These are phyloP conservation scores for Spinellus fusiger DNA, from an alignment of 192 early-diverging fungal species.

Conservation along the genomic window DNA sequence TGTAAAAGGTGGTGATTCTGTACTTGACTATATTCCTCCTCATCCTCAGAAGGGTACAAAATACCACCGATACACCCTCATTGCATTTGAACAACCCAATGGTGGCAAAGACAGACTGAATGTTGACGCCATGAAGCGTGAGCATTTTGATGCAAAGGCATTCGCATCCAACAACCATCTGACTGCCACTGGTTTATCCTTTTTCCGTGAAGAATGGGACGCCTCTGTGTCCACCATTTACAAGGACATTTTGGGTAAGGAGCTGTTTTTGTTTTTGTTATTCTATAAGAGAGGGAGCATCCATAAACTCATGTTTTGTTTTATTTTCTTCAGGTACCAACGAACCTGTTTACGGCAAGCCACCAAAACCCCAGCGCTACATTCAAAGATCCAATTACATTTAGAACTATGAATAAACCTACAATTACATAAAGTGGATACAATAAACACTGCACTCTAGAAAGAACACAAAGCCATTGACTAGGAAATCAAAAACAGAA, in stretches of 20 bases:
- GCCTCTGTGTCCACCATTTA: conserved; percentile 45
- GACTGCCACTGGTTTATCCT: conserved; percentile 36
- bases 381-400: conserved; percentile 35
- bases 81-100: conserved; percentile 59
- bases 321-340: conserved; percentile 10
- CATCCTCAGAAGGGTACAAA: conserved; percentile 74
- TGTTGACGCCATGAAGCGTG: conserved; percentile 18
- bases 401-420: too few relatives aligned
- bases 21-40: conserved; percentile 63
- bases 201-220: conserved; percentile 56
- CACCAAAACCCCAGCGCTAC: conserved; percentile 40
- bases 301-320: not conserved
- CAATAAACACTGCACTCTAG: too few relatives aligned
- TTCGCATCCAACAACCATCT: conserved; percentile 40
- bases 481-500: too few relatives aligned
- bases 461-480: too few relatives aligned
- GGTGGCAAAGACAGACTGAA: conserved; percentile 44
- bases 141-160: conserved; percentile 24
- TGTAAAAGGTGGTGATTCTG: conserved; percentile 35
- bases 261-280: not conserved
- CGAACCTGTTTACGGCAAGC: conserved; percentile 49
- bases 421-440: too few relatives aligned
- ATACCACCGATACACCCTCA: conserved; percentile 66
- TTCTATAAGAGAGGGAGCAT: not conserved
- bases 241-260: conserved; percentile 38